phyloP scores from a whole-genome alignment of 257 asterid species.

The Solanum phureja region DNA sequence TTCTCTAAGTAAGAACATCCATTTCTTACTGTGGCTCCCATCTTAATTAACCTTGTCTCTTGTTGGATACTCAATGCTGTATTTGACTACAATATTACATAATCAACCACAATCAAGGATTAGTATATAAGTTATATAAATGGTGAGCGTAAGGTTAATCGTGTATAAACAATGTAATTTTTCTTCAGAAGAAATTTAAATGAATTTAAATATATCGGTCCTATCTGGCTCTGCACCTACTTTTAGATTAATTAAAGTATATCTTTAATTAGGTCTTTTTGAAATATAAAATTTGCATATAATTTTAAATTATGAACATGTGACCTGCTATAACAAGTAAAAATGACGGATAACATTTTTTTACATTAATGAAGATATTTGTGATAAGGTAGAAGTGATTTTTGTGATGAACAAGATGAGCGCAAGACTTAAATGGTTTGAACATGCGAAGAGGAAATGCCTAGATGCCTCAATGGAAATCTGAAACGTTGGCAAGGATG shows the following conservation, averaged over 20 bases:
- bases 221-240: not conserved
- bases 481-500: not conserved
- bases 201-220: not conserved
- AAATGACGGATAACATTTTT: too few relatives aligned
- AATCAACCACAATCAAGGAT: not conserved
- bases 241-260: not conserved
- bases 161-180: too few relatives aligned
- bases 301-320: not conserved
- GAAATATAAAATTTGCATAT: not conserved
- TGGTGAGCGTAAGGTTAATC: not conserved
- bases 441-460: too few relatives aligned
- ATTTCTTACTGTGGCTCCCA: constrained; percentile 44
- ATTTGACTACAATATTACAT: constrained; percentile 18
- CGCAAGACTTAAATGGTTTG: too few relatives aligned
- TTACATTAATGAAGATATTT: not conserved
- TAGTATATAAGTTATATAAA: not conserved
- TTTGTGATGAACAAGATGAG: too few relatives aligned
- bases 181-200: not conserved
- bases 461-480: too few relatives aligned
- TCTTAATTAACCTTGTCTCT: constrained; percentile 29
- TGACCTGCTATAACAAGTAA: not conserved
- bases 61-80: constrained; percentile 30
- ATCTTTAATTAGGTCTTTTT: not conserved
- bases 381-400: not conserved
- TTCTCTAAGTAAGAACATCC: constrained; percentile 12